Percentiles rank a stretch among this genome's conserved stretches.
These are phyloP conservation scores for Evernia prunastri DNA, from an alignment of 495 filamentous ascomycete genomes.

Conservation along the genomic window DNA sequence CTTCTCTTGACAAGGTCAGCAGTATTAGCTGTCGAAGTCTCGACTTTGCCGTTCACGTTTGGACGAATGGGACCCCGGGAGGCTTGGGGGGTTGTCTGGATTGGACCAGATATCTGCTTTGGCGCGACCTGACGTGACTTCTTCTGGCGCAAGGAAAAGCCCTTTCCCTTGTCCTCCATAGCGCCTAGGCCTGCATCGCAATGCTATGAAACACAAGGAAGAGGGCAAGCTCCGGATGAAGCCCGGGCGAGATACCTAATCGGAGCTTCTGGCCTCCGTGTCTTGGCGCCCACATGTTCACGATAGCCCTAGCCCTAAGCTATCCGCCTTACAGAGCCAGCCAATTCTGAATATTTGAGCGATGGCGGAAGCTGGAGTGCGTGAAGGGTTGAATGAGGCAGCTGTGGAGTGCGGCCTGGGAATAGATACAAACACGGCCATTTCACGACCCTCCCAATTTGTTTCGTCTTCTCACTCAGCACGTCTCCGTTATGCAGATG, in stretches of 20 bases:
- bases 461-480: too few species aligned
- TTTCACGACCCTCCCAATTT: too few species aligned
- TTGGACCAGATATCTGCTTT: constrained; percentile 65
- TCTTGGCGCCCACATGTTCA: too few species aligned
- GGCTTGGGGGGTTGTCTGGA: constrained; percentile 33
- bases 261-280: constrained; percentile 10
- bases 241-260: not conserved
- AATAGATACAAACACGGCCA: too few species aligned
- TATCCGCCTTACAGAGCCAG: too few species aligned
- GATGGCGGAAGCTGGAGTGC: too few species aligned
- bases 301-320: too few species aligned
- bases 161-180: constrained; percentile 62
- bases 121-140: constrained; percentile 66
- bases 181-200: constrained; percentile 22
- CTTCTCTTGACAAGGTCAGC: constrained; percentile 89
- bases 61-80: constrained; percentile 12
- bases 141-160: constrained; percentile 85
- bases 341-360: too few species aligned
- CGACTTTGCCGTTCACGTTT: constrained; percentile 19
- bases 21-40: constrained; percentile 38
- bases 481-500: too few species aligned
- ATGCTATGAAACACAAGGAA: not conserved
- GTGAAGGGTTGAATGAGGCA: too few species aligned
- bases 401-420: too few species aligned
- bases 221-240: not conserved